Base-by-base conservation (phyloP, 2,329 filamentous ascomycete genomes). In the Cladosporium sp. region DNA sequence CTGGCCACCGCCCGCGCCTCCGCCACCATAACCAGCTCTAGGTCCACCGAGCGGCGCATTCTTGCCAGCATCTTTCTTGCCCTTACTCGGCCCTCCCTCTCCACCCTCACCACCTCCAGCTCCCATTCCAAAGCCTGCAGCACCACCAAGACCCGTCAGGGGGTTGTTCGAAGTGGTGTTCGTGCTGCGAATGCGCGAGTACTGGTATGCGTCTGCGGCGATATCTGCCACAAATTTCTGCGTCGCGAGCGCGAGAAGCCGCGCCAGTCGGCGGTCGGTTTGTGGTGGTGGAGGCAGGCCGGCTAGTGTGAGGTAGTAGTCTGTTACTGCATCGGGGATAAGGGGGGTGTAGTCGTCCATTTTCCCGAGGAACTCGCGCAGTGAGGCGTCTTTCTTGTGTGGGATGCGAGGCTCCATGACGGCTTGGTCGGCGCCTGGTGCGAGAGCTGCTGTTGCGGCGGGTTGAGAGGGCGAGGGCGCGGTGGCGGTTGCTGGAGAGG, bases 301-400 rank as follows among this genome's bases (percentile, higher is more conserved):
- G 65, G 93, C 92, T 67, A 95, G 89, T 38, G 93, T 96, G 78
- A 99, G 89, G 78, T 99, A 99, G 82, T 97, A 97, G 74, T 96
- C 88, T 63, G 92, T 97, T 20, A 99, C 94, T 19, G 94, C 94
- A 72, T 99, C 94, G 47, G 94, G 94, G 67, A 99, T 97, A 90
- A 99, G 96, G 11, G 94, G 94, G 61, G 94, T 92, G 76, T 94
- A 97, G 70, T 99, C 94, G 72, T 99, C 94, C 88, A 99, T 97
- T 81, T 96, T 97, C 64, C 84, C 84, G 17, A 99, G 76, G 71
- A 99, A 97, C 75, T 97, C 93, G 70, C 92, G 89, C 65, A 99
- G 78, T 39, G 89, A 96, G 19, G 88, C 88, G 76, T 99, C 94
- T 76, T 97, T 97, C 73, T 92, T 90, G 55, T 88, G 87, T 1